Evolutionary conservation across 331 rosid genomes (phyloP).

Genomic region (Stylosanthes scabra): DNA sequence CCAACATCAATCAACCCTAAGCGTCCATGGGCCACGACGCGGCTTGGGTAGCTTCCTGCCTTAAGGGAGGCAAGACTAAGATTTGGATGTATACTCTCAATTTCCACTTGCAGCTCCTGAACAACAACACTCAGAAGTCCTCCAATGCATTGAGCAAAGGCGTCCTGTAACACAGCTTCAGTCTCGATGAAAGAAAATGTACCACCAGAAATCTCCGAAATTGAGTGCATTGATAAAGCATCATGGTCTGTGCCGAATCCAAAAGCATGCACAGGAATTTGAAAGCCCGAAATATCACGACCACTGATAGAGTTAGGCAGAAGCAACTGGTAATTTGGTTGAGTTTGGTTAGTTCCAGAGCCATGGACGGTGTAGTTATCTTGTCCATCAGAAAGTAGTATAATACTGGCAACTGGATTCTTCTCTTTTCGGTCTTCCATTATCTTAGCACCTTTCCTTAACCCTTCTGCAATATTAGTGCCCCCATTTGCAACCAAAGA

Average conservation of each 20-base stretch:
- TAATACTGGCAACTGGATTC: conserved; percentile 86
- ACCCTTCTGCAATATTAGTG: conserved; percentile 94
- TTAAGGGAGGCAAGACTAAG: conserved; percentile 64
- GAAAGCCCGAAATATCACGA: conserved; percentile 71
- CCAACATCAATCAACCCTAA: conserved; percentile 80
- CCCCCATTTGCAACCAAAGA: conserved; percentile 99
- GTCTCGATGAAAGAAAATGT: conserved; percentile 97
- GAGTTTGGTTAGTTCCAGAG: conserved; percentile 66
- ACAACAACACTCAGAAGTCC: conserved; percentile 92
- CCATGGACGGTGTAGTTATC: conserved; percentile 82
- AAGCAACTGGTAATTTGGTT: conserved; percentile 80
- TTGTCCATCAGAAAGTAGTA: conserved; percentile 92
- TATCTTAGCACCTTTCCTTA: conserved; percentile 91
- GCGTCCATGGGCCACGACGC: conserved; percentile 63
- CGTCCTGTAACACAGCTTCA: conserved; percentile 92
- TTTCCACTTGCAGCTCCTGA: conserved; percentile 84
- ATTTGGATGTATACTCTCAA: conserved; percentile 67
- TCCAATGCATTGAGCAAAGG: conserved; percentile 98
- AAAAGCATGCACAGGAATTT: conserved; percentile 91
- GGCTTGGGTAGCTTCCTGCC: conserved; percentile 90
- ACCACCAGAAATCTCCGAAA: conserved; percentile 95
- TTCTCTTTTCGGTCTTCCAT: conserved; percentile 91
- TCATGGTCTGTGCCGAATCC: conserved; percentile 97
- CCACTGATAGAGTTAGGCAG: conserved; percentile 76
- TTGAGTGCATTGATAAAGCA: conserved; percentile 92